These are phyloP conservation scores for Dendrocalamus latiflorus DNA, from an alignment of 202 grass and related monocot species.

Conservation along the genomic window DNA sequence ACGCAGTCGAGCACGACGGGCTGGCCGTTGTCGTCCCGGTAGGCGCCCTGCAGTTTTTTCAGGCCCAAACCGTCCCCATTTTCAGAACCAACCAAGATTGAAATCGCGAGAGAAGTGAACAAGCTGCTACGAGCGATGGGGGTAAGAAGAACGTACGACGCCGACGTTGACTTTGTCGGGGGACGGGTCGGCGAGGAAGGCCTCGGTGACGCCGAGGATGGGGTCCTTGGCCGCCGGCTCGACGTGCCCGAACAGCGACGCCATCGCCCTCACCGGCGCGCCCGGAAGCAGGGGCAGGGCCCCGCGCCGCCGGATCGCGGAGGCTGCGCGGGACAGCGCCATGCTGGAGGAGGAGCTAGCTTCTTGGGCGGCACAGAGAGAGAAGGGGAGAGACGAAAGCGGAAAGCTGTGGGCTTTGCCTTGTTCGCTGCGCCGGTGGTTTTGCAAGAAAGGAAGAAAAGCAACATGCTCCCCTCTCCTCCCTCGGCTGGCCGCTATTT, in stretches of 20 bases:
- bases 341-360: background rate
- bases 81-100: constrained; percentile 22
- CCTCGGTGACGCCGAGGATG: constrained; percentile 96
- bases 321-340: constrained; percentile 41
- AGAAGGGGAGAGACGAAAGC: background rate
- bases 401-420: constrained; percentile 12
- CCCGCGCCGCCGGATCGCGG: constrained; percentile 18
- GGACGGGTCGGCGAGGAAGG: constrained; percentile 81
- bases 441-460: background rate
- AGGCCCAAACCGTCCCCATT: background rate
- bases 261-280: constrained; percentile 45
- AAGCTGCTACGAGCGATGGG: background rate
- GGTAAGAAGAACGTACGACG: constrained; percentile 42
- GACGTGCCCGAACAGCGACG: constrained; percentile 73
- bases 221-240: constrained; percentile 93
- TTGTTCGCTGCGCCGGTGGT: constrained; percentile 6
- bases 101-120: background rate
- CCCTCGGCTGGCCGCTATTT: background rate
- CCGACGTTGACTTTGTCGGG: constrained; percentile 89
- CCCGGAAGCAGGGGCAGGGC: background rate
- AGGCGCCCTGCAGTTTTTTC: constrained; percentile 59
- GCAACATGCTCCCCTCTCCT: background rate
- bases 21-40: constrained; percentile 83
- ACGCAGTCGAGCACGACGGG: constrained; percentile 89
- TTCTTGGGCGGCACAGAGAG: background rate